phyloP scores from a whole-genome alignment of 257 asterid genomes.

The Hygrophila difformis region DNA sequence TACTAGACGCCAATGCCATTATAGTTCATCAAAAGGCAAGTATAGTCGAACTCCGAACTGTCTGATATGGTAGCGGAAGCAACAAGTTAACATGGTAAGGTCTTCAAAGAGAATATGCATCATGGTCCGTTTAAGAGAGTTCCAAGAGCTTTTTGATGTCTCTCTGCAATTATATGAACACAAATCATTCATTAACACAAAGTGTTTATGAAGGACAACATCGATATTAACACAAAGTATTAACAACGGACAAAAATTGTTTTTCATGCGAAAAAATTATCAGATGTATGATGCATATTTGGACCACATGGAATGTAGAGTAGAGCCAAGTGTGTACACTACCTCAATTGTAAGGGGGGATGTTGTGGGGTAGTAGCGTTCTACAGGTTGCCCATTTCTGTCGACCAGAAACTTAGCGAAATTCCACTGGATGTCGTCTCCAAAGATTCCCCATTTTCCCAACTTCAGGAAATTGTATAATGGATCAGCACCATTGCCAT shows the following conservation, averaged over 20 bases:
- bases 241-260: not conserved
- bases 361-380: slow-evolving; percentile 78
- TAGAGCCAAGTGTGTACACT: too few relatives aligned
- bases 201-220: not conserved
- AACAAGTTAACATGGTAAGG: not conserved
- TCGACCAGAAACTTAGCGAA: slow-evolving; percentile 76
- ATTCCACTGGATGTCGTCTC: too few relatives aligned
- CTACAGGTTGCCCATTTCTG: slow-evolving; percentile 57
- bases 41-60: not conserved
- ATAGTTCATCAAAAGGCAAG: too few relatives aligned
- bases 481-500: slow-evolving; percentile 59
- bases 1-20: too few relatives aligned
- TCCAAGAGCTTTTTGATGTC: too few relatives aligned
- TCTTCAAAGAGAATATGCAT: slow-evolving; percentile 40
- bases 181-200: slow-evolving; percentile 1
- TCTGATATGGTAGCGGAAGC: too few relatives aligned
- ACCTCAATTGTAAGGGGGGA: slow-evolving; percentile 77
- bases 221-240: too few relatives aligned
- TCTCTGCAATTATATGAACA: slow-evolving; percentile 24
- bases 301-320: too few relatives aligned
- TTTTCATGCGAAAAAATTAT: too few relatives aligned
- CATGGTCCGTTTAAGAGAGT: too few relatives aligned
- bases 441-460: slow-evolving; percentile 79
- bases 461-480: slow-evolving; percentile 69
- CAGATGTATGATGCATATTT: too few relatives aligned